These are phyloP conservation scores for Thozetella sp. DNA, from an alignment of 495 filamentous ascomycete species.

Conservation along the genomic window DNA sequence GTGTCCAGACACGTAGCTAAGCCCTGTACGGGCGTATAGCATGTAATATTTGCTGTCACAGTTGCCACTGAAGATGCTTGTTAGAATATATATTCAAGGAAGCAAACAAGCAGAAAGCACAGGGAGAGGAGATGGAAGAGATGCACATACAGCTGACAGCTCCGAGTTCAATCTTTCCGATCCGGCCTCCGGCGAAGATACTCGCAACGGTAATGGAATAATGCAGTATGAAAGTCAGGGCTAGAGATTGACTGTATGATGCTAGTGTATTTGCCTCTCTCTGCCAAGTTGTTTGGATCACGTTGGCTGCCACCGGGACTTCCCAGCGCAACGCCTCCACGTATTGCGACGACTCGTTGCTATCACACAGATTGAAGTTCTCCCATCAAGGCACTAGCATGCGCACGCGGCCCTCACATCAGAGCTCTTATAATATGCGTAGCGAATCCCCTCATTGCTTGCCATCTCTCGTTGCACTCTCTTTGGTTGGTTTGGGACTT, in stretches of 20 bases:
- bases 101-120: not conserved
- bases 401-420: too few relatives aligned
- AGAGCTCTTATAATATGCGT: too few relatives aligned
- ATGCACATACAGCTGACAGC: slow-evolving; percentile 54
- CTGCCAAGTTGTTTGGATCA: slow-evolving; percentile 82
- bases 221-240: slow-evolving; percentile 73
- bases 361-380: too few relatives aligned
- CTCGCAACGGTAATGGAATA: slow-evolving; percentile 71
- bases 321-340: too few relatives aligned
- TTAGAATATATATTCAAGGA: slow-evolving; percentile 6
- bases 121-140: not conserved
- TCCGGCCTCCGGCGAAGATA: slow-evolving; percentile 67
- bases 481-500: too few relatives aligned
- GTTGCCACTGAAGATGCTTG: slow-evolving; percentile 46
- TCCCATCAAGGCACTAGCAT: too few relatives aligned
- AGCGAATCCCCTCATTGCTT: too few relatives aligned
- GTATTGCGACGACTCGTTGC: too few relatives aligned
- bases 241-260: slow-evolving; percentile 59
- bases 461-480: too few relatives aligned
- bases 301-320: slow-evolving; percentile 70
- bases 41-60: slow-evolving; percentile 76
- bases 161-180: slow-evolving; percentile 64
- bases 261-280: slow-evolving; percentile 70
- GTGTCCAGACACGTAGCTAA: slow-evolving; percentile 73
- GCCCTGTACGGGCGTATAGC: slow-evolving; percentile 71